Conservation (phyloP, 2,329 filamentous ascomycete genomes). For the Sarocladium oryzae region DNA sequence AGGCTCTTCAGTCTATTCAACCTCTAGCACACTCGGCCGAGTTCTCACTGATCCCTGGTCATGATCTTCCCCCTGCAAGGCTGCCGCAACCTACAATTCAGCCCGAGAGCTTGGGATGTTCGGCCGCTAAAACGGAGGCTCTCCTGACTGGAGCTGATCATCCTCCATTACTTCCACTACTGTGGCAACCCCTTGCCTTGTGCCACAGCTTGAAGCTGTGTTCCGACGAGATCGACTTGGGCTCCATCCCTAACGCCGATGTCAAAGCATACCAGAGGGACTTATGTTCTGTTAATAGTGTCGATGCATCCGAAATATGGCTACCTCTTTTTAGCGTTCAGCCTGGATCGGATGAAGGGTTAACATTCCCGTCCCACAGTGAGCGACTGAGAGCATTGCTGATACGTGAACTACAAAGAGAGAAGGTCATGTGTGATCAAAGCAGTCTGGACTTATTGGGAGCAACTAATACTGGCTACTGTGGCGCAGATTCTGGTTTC, state of each 20-base stretch:
- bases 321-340: slow-evolving; percentile 22
- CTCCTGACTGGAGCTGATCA: not conserved
- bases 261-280: slow-evolving; percentile 15
- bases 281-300: slow-evolving; percentile 14
- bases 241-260: slow-evolving; percentile 17
- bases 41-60: not conserved
- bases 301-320: slow-evolving; percentile 20
- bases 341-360: slow-evolving; percentile 20
- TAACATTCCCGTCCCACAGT: slow-evolving; percentile 18
- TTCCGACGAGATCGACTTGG: slow-evolving; percentile 19
- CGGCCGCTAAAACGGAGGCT: not conserved
- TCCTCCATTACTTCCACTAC: not conserved
- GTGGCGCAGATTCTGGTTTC: not conserved
- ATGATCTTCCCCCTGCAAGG: not conserved
- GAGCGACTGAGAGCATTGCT: slow-evolving; percentile 19
- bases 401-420: slow-evolving; percentile 20
- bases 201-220: slow-evolving; percentile 12
- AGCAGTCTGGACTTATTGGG: not conserved
- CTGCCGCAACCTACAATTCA: slow-evolving; percentile 2
- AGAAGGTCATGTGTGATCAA: slow-evolving; percentile 11
- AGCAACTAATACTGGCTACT: not conserved
- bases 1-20: slow-evolving; percentile 6
- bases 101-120: not conserved
- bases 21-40: not conserved
- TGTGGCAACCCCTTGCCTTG: not conserved